These are phyloP conservation scores for Neocucurbitaria cava DNA, from an alignment of 2,329 filamentous ascomycete genomes.

Conservation along the genomic window DNA sequence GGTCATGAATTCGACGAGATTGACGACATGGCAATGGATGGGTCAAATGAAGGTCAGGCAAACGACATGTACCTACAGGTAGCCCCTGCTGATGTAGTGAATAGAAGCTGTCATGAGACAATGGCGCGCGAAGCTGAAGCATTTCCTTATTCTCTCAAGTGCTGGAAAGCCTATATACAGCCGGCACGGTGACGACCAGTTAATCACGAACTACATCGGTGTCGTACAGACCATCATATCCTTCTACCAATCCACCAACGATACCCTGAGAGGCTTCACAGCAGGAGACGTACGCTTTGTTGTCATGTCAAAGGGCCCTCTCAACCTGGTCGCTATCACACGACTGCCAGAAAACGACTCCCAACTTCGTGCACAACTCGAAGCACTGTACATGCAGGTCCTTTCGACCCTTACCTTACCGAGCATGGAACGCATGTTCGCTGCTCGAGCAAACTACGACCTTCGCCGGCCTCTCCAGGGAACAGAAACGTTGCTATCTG, in stretches of 20 bases:
- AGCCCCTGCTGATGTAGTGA: slow-evolving; percentile 36
- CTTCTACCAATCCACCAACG: slow-evolving; percentile 84
- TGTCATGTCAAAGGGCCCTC: slow-evolving; percentile 80
- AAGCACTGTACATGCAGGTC: slow-evolving; percentile 98
- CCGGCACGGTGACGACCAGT: slow-evolving; percentile 84
- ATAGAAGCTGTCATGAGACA: slow-evolving; percentile 64
- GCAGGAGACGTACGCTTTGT: slow-evolving; percentile 89
- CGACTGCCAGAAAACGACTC: slow-evolving; percentile 89
- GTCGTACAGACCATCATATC: slow-evolving; percentile 98
- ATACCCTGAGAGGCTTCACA: slow-evolving; percentile 81
- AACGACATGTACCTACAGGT: slow-evolving; percentile 28
- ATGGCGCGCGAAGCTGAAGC: slow-evolving; percentile 94
- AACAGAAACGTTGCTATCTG: slow-evolving; percentile 88
- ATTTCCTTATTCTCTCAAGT: slow-evolving; percentile 94
- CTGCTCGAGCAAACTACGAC: slow-evolving; percentile 90
- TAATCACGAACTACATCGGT: slow-evolving; percentile 93
- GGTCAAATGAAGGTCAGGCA: slow-evolving; percentile 66
- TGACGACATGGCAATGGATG: slow-evolving; percentile 63
- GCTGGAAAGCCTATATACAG: slow-evolving; percentile 98
- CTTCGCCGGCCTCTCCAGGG: slow-evolving; percentile 87
- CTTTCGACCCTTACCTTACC: slow-evolving; percentile 92
- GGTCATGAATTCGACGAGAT: slow-evolving; percentile 79
- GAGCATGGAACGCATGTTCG: slow-evolving; percentile 84
- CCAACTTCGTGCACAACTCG: slow-evolving; percentile 85
- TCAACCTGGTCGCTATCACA: slow-evolving; percentile 94